A percentile compares a stretch with the other conserved stretches of the same genome.
Evolutionary conservation across 2,329 filamentous ascomycete genomes (phyloP).

Genomic region (Fusarium sp.): DNA sequence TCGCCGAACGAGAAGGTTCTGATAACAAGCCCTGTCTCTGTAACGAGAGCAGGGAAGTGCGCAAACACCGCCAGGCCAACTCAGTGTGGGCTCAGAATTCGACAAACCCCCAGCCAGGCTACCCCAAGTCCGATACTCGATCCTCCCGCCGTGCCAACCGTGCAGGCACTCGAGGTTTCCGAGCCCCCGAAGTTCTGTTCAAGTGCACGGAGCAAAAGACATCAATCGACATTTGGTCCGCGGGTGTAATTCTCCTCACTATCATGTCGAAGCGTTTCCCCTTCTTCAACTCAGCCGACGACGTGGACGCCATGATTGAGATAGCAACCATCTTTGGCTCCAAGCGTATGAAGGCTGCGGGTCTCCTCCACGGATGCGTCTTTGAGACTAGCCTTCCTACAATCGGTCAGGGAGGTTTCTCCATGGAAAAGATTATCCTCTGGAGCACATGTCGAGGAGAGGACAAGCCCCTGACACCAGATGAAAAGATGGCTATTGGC

Average conservation of each 20-base stretch:
- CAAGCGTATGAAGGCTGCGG: conserved; percentile 84
- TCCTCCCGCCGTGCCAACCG: conserved; percentile 92
- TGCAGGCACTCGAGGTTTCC: conserved; percentile 93
- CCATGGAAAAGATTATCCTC: conserved; percentile 90
- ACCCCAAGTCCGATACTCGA: conserved; percentile 89
- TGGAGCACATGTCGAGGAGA: conserved; percentile 89
- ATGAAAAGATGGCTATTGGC: conserved; percentile 78
- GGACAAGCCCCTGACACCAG: conserved; percentile 65
- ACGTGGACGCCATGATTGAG: conserved; percentile 97
- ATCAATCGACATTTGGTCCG: conserved; percentile 97
- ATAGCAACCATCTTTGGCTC: conserved; percentile 94
- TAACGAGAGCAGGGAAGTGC: conserved; percentile 70
- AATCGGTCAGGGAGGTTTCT: conserved; percentile 85
- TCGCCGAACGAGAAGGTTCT: conserved; percentile 85
- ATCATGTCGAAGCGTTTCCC: conserved; percentile 92
- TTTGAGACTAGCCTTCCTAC: conserved; percentile 95
- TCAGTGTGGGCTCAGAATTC: conserved; percentile 67
- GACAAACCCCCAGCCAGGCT: conserved; percentile 69
- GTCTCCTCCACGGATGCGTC: conserved; percentile 86
- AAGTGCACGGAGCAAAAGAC: conserved; percentile 97
- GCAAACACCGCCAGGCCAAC: conserved; percentile 68
- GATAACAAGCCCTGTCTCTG: conserved; percentile 87
- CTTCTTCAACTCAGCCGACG: conserved; percentile 99
- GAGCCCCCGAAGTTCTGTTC: conserved; percentile 94
- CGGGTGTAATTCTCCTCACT: conserved; percentile 96